phyloP scores from a whole-genome alignment of 495 filamentous ascomycete species.

The Penicillium coprophilum region DNA sequence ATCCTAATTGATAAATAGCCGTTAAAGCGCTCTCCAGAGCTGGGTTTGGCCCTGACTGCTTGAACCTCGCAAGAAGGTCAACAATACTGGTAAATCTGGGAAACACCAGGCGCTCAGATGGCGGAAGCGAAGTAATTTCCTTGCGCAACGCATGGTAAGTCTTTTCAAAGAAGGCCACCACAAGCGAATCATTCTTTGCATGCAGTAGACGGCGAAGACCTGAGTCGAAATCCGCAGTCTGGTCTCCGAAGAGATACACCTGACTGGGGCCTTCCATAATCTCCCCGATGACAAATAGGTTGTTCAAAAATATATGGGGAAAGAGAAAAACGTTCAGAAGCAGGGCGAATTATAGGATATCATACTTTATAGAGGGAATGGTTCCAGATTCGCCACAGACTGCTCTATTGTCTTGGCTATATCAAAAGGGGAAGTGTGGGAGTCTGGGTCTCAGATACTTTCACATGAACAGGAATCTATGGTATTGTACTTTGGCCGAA shows the following conservation, averaged over 20 bases:
- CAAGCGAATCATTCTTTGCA: slow-evolving; percentile 61
- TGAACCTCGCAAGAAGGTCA: slow-evolving; percentile 69
- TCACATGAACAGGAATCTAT: neutral
- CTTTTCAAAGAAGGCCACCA: slow-evolving; percentile 65
- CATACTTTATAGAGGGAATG: slow-evolving; percentile 25
- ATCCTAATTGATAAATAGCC: slow-evolving; percentile 68
- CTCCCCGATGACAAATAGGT: slow-evolving; percentile 16
- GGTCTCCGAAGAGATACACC: slow-evolving; percentile 70
- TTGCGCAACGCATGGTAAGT: slow-evolving; percentile 60
- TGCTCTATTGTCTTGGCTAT: slow-evolving; percentile 8
- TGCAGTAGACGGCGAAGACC: slow-evolving; percentile 64
- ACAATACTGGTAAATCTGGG: slow-evolving; percentile 68
- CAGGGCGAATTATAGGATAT: slow-evolving; percentile 9
- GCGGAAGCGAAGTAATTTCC: slow-evolving; percentile 61
- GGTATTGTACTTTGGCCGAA: neutral
- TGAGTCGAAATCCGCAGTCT: slow-evolving; percentile 69
- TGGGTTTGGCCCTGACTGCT: slow-evolving; percentile 55
- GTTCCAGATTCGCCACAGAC: slow-evolving; percentile 2
- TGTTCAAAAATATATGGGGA: slow-evolving; percentile 17
- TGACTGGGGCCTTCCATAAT: slow-evolving; percentile 37
- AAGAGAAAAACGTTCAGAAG: slow-evolving; percentile 6
- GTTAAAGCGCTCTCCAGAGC: slow-evolving; percentile 66
- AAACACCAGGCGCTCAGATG: slow-evolving; percentile 58
- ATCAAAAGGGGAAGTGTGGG: slow-evolving; percentile 6
- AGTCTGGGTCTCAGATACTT: slow-evolving; percentile 3